phyloP scores from a whole-genome alignment of 2,329 filamentous ascomycete species.

The Exophiala bonariae region DNA sequence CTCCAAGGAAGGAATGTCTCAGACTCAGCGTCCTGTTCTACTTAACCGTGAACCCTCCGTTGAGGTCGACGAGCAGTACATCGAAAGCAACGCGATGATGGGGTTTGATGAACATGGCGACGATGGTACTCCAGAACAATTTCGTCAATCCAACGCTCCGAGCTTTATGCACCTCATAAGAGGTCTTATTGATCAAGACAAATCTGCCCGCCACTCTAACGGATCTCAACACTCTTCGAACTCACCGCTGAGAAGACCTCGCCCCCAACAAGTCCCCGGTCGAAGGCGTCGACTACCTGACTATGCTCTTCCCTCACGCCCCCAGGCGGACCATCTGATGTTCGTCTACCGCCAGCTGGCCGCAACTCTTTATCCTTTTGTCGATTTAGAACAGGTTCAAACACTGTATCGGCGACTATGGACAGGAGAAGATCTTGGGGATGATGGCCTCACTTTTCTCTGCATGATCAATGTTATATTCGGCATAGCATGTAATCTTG shows the following conservation, averaged over 20 bases:
- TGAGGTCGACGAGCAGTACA: neutral
- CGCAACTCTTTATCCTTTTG: slow-evolving; percentile 48
- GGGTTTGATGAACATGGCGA: slow-evolving; percentile 9
- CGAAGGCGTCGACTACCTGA: slow-evolving; percentile 12
- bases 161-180: slow-evolving; percentile 18
- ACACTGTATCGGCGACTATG: slow-evolving; percentile 43
- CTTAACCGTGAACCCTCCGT: neutral
- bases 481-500: slow-evolving; percentile 46
- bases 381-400: slow-evolving; percentile 41
- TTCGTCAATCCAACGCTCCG: slow-evolving; percentile 11
- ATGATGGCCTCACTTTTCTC: slow-evolving; percentile 45
- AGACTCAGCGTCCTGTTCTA: neutral
- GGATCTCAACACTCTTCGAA: neutral
- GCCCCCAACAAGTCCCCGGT: neutral
- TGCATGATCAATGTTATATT: slow-evolving; percentile 50
- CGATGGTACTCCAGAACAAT: neutral
- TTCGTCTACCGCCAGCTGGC: slow-evolving; percentile 49
- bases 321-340: slow-evolving; percentile 47
- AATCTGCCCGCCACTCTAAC: neutral
- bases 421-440: slow-evolving; percentile 36
- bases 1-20: too few relatives aligned
- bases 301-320: slow-evolving; percentile 46
- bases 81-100: slow-evolving; percentile 13
- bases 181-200: neutral
- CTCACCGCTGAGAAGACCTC: neutral